These are phyloP conservation scores for Podospora tetraspora DNA, from an alignment of 495 filamentous ascomycete genomes.

Conservation along the genomic window DNA sequence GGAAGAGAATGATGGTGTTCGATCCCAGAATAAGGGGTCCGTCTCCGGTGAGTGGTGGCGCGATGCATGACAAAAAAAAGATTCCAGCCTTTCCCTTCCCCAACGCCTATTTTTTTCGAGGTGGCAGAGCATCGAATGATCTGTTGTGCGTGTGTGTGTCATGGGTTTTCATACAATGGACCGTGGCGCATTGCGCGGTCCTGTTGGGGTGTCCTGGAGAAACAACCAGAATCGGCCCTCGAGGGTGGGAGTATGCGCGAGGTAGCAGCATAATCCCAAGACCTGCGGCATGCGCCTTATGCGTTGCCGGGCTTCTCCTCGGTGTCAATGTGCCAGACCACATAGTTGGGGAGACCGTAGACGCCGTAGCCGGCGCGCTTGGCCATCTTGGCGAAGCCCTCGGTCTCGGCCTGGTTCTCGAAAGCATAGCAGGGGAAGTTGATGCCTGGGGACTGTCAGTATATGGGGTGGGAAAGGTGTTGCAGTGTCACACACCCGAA, in stretches of 20 bases:
- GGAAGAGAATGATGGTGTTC: background rate
- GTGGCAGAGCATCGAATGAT: constrained; percentile 25
- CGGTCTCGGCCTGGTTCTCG: constrained; percentile 98
- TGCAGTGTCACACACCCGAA: constrained; percentile 55
- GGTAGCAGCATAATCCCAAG: background rate
- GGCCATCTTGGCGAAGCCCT: constrained; percentile 98
- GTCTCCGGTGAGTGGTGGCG: constrained; percentile 1
- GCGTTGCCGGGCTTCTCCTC: constrained; percentile 88
- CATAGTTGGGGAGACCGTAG: constrained; percentile 89
- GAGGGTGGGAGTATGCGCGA: background rate
- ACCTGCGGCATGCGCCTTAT: constrained; percentile 20
- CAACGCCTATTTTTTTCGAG: constrained; percentile 19
- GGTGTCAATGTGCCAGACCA: constrained; percentile 99
- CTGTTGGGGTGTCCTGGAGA: constrained; percentile 22
- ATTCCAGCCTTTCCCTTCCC: constrained; percentile 15
- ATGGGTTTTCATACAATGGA: constrained; percentile 35
- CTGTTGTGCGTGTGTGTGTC: constrained; percentile 25
- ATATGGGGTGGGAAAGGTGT: background rate
- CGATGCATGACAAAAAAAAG: constrained; percentile 18
- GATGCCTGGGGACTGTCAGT: constrained; percentile 55
- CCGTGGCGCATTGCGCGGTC: constrained; percentile 30
- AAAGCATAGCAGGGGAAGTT: constrained; percentile 97
- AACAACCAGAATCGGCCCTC: constrained; percentile 18
- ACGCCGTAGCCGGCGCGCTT: constrained; percentile 95
- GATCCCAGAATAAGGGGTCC: background rate